These are phyloP conservation scores for Fonsecaea erecta DNA, from an alignment of 2,329 filamentous ascomycete species.

Conservation along the genomic window DNA sequence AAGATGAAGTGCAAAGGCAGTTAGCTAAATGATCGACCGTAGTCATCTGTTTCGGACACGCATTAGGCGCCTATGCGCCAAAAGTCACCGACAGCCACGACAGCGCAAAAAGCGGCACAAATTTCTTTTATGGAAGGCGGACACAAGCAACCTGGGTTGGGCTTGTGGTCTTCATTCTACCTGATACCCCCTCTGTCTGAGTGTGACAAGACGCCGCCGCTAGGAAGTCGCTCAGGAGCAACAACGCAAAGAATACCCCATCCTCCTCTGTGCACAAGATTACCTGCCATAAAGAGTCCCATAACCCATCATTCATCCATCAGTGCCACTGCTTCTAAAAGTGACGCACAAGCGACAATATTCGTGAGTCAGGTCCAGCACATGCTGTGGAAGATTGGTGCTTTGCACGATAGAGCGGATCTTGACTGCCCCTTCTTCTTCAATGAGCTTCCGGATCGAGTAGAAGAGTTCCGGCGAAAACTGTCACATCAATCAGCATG, in stretches of 20 bases:
- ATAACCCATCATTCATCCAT: constrained; percentile 61
- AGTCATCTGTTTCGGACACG: constrained; percentile 2
- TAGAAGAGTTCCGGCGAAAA: constrained; percentile 91
- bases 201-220: constrained; percentile 3
- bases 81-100: not conserved
- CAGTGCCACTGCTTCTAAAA: constrained; percentile 91
- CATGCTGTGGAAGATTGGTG: constrained; percentile 88
- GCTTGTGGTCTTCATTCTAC: constrained; percentile 1
- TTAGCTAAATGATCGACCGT: constrained; percentile 12
- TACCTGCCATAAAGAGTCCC: not conserved
- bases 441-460: constrained; percentile 88
- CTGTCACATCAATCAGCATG: constrained; percentile 46
- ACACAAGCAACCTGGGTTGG: not conserved
- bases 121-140: not conserved
- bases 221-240: constrained; percentile 17
- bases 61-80: not conserved
- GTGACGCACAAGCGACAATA: constrained; percentile 94
- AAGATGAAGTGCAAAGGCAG: not conserved
- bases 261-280: constrained; percentile 9
- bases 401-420: constrained; percentile 96
- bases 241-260: constrained; percentile 1
- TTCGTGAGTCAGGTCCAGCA: constrained; percentile 92
- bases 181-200: not conserved
- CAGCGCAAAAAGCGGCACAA: not conserved
- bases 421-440: constrained; percentile 97